A percentile compares a stretch with the other conserved stretches of the same genome.
Evolutionary conservation across 805 yeast genomes (phyloP).

Genomic region (Candida vartiovaarae): DNA sequence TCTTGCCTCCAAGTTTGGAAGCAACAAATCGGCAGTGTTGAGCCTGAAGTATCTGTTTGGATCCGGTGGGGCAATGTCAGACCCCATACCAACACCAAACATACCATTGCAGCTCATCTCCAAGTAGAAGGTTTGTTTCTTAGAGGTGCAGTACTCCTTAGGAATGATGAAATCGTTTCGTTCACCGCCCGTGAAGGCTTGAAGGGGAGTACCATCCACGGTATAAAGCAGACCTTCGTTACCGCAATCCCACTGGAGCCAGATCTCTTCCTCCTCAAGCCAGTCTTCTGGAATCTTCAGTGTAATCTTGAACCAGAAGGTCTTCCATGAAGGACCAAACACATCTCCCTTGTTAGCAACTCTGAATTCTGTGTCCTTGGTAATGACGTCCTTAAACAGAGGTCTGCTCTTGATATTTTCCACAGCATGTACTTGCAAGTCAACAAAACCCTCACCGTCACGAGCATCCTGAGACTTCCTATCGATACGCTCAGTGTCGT

Average conservation of each 20-base stretch:
- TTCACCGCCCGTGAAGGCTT: slow-evolving; percentile 82
- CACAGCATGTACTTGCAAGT: slow-evolving; percentile 63
- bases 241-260: slow-evolving; percentile 78
- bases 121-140: slow-evolving; percentile 62
- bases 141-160: slow-evolving; percentile 40
- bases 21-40: slow-evolving; percentile 64
- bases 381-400: slow-evolving; percentile 30
- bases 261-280: slow-evolving; percentile 38
- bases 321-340: slow-evolving; percentile 95
- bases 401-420: slow-evolving; percentile 48
- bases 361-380: slow-evolving; percentile 32
- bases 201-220: slow-evolving; percentile 59
- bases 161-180: slow-evolving; percentile 72
- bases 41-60: slow-evolving; percentile 66
- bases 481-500: slow-evolving; percentile 54
- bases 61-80: slow-evolving; percentile 60
- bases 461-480: slow-evolving; percentile 23
- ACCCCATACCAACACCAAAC: slow-evolving; percentile 70
- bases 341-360: slow-evolving; percentile 61
- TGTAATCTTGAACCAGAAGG: slow-evolving; percentile 83
- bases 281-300: slow-evolving; percentile 54
- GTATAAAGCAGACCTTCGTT: slow-evolving; percentile 81
- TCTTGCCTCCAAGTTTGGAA: slow-evolving; percentile 77
- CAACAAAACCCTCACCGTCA: slow-evolving; percentile 38
- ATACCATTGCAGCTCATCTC: slow-evolving; percentile 94